phyloP scores from a whole-genome alignment of 1,284 basidiomycete species.

The Spongiforma sp. region DNA sequence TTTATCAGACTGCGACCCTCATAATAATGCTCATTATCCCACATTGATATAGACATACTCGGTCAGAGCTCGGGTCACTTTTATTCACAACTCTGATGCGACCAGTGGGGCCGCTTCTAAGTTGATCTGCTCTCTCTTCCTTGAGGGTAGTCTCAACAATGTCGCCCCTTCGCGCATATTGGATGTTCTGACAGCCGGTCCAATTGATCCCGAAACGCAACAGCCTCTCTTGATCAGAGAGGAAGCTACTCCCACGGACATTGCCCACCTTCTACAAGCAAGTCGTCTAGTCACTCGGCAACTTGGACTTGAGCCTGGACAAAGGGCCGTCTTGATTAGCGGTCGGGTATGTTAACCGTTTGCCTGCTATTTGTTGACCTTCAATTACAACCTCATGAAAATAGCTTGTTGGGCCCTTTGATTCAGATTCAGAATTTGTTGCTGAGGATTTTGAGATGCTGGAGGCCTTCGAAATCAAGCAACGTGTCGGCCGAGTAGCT shows the following conservation, averaged over 20 bases:
- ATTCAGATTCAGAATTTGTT: conserved; percentile 54
- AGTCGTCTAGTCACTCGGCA: conserved; percentile 53
- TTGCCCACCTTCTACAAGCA: conserved; percentile 36
- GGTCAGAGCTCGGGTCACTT: conserved; percentile 57
- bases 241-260: conserved; percentile 38
- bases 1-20: not conserved
- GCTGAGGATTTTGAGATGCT: conserved; percentile 72
- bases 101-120: conserved; percentile 17
- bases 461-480: conserved; percentile 73
- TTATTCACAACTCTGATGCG: conserved; percentile 65
- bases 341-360: conserved; percentile 65
- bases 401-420: conserved; percentile 72
- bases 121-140: conserved; percentile 23
- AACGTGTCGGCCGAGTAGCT: conserved; percentile 71
- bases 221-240: conserved; percentile 44
- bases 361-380: not conserved
- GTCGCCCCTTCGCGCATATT: conserved; percentile 23
- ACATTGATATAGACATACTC: conserved; percentile 43
- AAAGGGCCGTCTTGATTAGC: conserved; percentile 75
- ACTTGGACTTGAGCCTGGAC: conserved; percentile 60
- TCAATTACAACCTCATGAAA: conserved; percentile 10
- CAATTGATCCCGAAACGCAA: conserved; percentile 32
- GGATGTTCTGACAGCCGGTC: conserved; percentile 13
- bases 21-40: conserved; percentile 8
- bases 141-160: conserved; percentile 13